These are phyloP conservation scores for Trichoderma sp. DNA, from an alignment of 2,329 filamentous ascomycete genomes.

Conservation along the genomic window DNA sequence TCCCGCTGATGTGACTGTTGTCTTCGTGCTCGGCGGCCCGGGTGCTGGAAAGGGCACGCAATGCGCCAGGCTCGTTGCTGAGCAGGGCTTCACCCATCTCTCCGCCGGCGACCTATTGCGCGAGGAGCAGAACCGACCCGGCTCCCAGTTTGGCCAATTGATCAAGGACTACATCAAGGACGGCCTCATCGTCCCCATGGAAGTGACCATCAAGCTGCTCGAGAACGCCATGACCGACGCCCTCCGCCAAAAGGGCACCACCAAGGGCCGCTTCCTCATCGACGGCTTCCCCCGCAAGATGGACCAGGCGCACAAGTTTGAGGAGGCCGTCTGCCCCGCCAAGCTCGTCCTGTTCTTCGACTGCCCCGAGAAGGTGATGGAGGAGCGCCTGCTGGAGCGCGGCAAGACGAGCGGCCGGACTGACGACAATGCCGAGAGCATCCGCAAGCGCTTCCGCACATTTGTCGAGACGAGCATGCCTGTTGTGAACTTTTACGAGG, in stretches of 20 bases:
- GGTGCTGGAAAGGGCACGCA: slow-evolving; percentile 97
- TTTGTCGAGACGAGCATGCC: slow-evolving; percentile 98
- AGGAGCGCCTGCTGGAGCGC: slow-evolving; percentile 76
- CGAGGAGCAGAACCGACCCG: slow-evolving; percentile 84
- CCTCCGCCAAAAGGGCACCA: slow-evolving; percentile 49
- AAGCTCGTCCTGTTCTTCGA: slow-evolving; percentile 91
- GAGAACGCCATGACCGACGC: slow-evolving; percentile 86
- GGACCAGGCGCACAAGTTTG: slow-evolving; percentile 93
- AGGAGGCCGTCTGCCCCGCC: slow-evolving; percentile 80
- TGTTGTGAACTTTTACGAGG: slow-evolving; percentile 81
- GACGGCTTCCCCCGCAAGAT: slow-evolving; percentile 93
- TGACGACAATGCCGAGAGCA: slow-evolving; percentile 94
- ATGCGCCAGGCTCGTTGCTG: slow-evolving; percentile 79
- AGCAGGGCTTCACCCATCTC: slow-evolving; percentile 90
- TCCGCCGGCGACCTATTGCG: slow-evolving; percentile 91
- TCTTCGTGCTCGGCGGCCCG: slow-evolving; percentile 95
- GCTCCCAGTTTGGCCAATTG: slow-evolving; percentile 84
- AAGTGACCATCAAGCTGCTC: slow-evolving; percentile 88
- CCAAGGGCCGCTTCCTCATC: slow-evolving; percentile 70
- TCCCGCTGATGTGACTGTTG: slow-evolving; percentile 74
- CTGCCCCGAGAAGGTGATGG: slow-evolving; percentile 86
- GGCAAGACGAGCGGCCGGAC: slow-evolving; percentile 88
- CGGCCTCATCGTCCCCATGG: slow-evolving; percentile 97
- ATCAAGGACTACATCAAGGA: slow-evolving; percentile 94
- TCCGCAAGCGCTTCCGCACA: slow-evolving; percentile 91